Conservation (phyloP, 2,329 filamentous ascomycete species). For the Beauveria bassiana region DNA sequence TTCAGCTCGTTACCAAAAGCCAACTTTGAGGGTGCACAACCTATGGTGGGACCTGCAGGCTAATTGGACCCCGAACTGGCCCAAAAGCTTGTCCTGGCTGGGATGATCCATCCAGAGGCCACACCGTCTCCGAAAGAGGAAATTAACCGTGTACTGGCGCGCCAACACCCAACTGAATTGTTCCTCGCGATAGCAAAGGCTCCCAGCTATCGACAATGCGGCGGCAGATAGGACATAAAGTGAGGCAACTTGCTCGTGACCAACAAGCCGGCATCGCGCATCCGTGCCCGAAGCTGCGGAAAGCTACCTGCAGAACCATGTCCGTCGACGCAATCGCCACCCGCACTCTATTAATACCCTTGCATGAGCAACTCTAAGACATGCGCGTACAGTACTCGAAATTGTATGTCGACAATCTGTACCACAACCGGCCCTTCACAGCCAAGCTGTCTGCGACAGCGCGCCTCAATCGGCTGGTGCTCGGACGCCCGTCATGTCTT, state of each 20-base stretch:
- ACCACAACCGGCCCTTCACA: not conserved
- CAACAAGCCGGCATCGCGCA: not conserved
- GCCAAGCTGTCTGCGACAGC: not conserved
- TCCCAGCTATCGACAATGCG: not conserved
- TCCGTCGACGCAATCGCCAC: not conserved
- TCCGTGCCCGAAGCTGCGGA: not conserved
- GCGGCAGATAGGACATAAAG: not conserved
- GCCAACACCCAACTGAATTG: not conserved
- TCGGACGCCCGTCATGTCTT: no score
- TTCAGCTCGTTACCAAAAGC: not conserved
- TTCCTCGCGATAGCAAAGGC: not conserved
- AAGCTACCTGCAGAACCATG: not conserved
- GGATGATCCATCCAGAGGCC: constrained; percentile 5
- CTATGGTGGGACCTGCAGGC: not conserved
- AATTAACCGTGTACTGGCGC: constrained; percentile 1
- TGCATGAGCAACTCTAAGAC: not conserved
- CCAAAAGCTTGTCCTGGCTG: not conserved
- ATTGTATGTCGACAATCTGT: not conserved
- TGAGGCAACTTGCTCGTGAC: not conserved
- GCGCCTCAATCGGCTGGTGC: not conserved
- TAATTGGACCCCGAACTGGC: not conserved
- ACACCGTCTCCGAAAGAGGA: constrained; percentile 11
- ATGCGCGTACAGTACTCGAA: not conserved
- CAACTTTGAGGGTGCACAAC: not conserved
- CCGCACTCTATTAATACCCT: not conserved